Percentiles rank a stretch among this genome's conserved stretches.
Evolutionary conservation across 352 stramenopile species (phyloP).

Genomic region (Thalassiosira oceanica): DNA sequence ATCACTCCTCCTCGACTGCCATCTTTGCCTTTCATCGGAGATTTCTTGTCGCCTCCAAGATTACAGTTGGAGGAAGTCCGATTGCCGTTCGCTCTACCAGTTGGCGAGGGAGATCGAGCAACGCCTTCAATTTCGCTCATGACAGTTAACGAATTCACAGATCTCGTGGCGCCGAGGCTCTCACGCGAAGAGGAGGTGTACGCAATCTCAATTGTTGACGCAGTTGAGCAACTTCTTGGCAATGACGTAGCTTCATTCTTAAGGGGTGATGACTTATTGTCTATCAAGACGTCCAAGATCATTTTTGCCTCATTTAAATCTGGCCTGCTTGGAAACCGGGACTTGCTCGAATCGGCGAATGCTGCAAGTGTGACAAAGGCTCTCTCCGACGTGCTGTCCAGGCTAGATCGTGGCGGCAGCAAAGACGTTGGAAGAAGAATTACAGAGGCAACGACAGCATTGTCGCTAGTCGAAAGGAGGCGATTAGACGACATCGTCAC

Average conservation of each 20-base stretch:
- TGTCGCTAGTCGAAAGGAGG: conserved; percentile 49
- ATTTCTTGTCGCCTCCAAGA: conserved; percentile 67
- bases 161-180: conserved; percentile 76
- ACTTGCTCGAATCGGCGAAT: conserved; percentile 45
- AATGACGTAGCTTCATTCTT: conserved; percentile 66
- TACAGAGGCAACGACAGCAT: conserved; percentile 42
- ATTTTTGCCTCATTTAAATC: conserved; percentile 56
- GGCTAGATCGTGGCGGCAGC: conserved; percentile 17
- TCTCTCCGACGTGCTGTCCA: conserved; percentile 27
- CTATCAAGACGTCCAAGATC: conserved; percentile 44
- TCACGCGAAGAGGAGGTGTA: conserved; percentile 81
- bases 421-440: conserved; percentile 38
- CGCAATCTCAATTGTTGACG: conserved; percentile 74
- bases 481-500: conserved; percentile 62
- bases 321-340: conserved; percentile 54
- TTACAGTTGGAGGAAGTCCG: conserved; percentile 70
- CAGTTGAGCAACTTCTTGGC: conserved; percentile 69
- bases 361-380: conserved; percentile 26
- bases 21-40: conserved; percentile 63
- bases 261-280: conserved; percentile 65
- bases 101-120: conserved; percentile 7
- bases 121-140: conserved; percentile 41
- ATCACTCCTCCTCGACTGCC: conserved; percentile 64
- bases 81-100: conserved; percentile 67
- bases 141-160: conserved; percentile 72